A percentile compares a stretch with the other conserved stretches of the same genome.
Evolutionary conservation across 2,329 filamentous ascomycete species (phyloP).

Genomic region (Venturia pyrina): DNA sequence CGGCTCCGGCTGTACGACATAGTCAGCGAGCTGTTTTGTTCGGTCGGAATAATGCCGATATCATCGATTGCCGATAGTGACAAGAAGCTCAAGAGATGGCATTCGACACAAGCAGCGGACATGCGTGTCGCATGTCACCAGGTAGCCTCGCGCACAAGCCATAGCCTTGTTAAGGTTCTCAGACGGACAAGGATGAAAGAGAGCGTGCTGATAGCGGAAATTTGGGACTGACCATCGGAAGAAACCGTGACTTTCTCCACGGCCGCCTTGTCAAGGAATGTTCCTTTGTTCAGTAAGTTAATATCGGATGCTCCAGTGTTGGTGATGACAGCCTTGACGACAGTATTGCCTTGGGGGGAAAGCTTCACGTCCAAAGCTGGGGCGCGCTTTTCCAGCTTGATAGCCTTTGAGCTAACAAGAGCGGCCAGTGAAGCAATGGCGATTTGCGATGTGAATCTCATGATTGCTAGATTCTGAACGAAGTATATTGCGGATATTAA

Average conservation of each 20-base stretch:
- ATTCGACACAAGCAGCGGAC: neutral
- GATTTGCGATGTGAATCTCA: neutral
- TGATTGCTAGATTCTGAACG: neutral
- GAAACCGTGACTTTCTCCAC: constrained; percentile 46
- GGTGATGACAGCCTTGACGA: constrained; percentile 43
- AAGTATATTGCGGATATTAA: neutral
- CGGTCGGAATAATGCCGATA: neutral
- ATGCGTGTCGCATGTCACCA: neutral
- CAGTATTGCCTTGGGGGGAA: constrained; percentile 36
- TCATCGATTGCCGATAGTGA: neutral
- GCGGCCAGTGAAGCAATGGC: neutral
- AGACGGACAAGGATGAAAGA: neutral
- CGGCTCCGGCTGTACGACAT: neutral
- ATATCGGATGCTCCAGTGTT: constrained; percentile 42
- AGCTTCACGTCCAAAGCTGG: constrained; percentile 7
- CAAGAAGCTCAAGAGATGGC: neutral
- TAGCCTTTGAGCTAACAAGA: constrained; percentile 5
- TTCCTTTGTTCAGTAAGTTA: constrained; percentile 45
- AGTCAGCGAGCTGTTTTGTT: neutral
- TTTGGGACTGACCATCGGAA: constrained; percentile 32
- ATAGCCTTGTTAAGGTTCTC: neutral
- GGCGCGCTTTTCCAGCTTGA: neutral
- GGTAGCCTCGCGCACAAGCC: neutral
- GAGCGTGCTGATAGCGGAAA: neutral
- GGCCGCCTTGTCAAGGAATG: constrained; percentile 37